These are phyloP conservation scores for Chrysosphaeria jannelii DNA, from an alignment of 2,329 filamentous ascomycete species.

Conservation along the genomic window DNA sequence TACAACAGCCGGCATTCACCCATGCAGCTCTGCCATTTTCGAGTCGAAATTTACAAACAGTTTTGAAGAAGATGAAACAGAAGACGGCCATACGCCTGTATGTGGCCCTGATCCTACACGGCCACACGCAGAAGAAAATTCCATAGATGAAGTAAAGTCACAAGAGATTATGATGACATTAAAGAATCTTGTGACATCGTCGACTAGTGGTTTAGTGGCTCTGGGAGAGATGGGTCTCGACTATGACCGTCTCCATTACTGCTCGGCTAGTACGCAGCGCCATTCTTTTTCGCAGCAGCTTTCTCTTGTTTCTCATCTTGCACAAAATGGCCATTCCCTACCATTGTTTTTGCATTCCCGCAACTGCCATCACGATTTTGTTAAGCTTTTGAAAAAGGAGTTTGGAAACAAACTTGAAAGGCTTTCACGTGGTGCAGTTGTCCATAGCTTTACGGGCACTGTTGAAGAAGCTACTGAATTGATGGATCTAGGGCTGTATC, in stretches of 20 bases:
- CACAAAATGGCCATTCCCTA: slow-evolving; percentile 25
- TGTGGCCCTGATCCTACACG: slow-evolving; percentile 21
- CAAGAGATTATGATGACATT: slow-evolving; percentile 25
- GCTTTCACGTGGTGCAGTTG: slow-evolving; percentile 43
- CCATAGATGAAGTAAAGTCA: slow-evolving; percentile 13
- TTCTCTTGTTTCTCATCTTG: slow-evolving; percentile 34
- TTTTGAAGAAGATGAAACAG: slow-evolving; percentile 11
- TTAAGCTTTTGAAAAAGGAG: slow-evolving; percentile 29
- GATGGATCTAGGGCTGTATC: slow-evolving; percentile 45
- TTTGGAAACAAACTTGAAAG: slow-evolving; percentile 28
- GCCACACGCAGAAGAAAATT: slow-evolving; percentile 16
- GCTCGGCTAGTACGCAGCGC: slow-evolving; percentile 47
- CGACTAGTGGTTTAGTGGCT: slow-evolving; percentile 31
- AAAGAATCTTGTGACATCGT: slow-evolving; percentile 28
- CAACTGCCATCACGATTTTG: slow-evolving; percentile 64
- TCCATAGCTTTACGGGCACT: slow-evolving; percentile 86
- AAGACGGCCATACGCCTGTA: slow-evolving; percentile 15
- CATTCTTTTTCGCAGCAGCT: slow-evolving; percentile 68
- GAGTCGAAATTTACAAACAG: slow-evolving; percentile 19
- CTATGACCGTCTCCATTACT: slow-evolving; percentile 73
- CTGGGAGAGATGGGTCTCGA: slow-evolving; percentile 92
- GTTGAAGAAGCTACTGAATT: slow-evolving; percentile 57
- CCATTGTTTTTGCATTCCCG: slow-evolving; percentile 83
- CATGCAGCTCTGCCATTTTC: slow-evolving; percentile 62
- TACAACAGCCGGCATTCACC: slow-evolving; percentile 78